Conservation (phyloP, 805 yeast species). For the Blastobotrys terrestris region DNA sequence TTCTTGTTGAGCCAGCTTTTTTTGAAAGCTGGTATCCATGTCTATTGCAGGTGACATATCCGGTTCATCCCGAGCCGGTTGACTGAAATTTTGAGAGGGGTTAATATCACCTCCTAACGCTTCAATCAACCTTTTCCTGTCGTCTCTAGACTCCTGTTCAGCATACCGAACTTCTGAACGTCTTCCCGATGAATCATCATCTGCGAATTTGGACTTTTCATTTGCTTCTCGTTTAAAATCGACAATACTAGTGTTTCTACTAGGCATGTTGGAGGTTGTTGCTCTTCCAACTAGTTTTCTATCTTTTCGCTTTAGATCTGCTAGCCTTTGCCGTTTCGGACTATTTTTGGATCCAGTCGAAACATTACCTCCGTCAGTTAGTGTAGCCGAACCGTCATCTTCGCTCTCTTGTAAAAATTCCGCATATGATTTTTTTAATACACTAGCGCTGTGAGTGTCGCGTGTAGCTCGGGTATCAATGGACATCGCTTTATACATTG, state of each 20-base stretch:
- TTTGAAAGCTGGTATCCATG: too few species aligned
- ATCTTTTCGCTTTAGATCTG: background rate
- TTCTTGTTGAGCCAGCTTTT: too few species aligned
- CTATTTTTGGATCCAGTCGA: too few species aligned
- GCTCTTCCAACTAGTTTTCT: slow-evolving; percentile 6
- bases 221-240: background rate
- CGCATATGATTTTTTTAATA: too few species aligned
- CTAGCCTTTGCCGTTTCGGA: background rate
- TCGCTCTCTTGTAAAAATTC: too few species aligned
- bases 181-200: slow-evolving; percentile 6
- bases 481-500: too few species aligned
- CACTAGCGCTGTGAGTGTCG: too few species aligned
- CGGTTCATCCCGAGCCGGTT: too few species aligned
- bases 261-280: slow-evolving; percentile 3
- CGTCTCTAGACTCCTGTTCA: slow-evolving; percentile 19
- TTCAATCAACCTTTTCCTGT: slow-evolving; percentile 15
- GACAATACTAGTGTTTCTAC: slow-evolving; percentile 1
- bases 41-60: too few species aligned
- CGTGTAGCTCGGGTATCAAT: too few species aligned
- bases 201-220: slow-evolving; percentile 1
- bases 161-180: slow-evolving; percentile 22
- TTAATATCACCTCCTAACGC: slow-evolving; percentile 18
- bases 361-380: too few species aligned
- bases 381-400: slow-evolving; percentile 6
- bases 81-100: too few species aligned